Evolutionary conservation across 2,329 filamentous ascomycete genomes (phyloP).

Genomic region (Bimuria novae-zelandiae): DNA sequence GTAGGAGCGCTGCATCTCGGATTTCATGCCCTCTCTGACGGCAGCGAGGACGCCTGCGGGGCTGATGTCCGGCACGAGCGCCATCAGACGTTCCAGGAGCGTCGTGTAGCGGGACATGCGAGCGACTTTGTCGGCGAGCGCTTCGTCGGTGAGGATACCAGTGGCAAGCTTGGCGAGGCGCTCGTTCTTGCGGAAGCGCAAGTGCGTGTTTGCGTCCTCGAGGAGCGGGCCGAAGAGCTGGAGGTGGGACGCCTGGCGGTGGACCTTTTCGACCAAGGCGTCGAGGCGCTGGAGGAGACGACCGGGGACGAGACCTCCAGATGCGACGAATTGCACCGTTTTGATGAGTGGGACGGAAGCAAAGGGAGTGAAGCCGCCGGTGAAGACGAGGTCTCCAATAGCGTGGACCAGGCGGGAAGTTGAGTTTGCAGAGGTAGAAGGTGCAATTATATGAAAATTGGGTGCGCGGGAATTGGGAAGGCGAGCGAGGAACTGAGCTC

Average conservation of each 20-base stretch:
- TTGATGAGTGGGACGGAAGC: slow-evolving; percentile 29
- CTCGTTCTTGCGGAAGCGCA: slow-evolving; percentile 35
- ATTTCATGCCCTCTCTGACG: slow-evolving; percentile 27
- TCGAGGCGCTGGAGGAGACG: slow-evolving; percentile 43
- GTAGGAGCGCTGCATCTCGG: slow-evolving; percentile 29
- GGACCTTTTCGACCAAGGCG: slow-evolving; percentile 40
- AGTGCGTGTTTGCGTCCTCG: slow-evolving; percentile 25
- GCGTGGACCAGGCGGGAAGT: slow-evolving; percentile 28
- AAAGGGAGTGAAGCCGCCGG: slow-evolving; percentile 32
- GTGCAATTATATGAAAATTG: slow-evolving; percentile 24
- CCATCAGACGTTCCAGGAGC: slow-evolving; percentile 37
- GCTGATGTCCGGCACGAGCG: slow-evolving; percentile 27
- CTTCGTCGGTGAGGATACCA: slow-evolving; percentile 19
- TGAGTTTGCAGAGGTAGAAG: slow-evolving; percentile 18
- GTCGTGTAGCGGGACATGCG: slow-evolving; percentile 36
- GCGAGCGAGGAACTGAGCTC: slow-evolving; percentile 23
- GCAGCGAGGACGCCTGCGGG: slow-evolving; percentile 22
- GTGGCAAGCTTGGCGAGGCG: slow-evolving; percentile 30
- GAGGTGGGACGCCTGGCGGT: slow-evolving; percentile 31
- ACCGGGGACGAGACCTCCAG: slow-evolving; percentile 29
- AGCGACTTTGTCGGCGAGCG: slow-evolving; percentile 30
- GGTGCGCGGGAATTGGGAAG: slow-evolving; percentile 29
- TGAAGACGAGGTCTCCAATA: slow-evolving; percentile 35
- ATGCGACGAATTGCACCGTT: slow-evolving; percentile 32
- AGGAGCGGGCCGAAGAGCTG: slow-evolving; percentile 36